These are phyloP conservation scores for Groenewaldozyma auringiensis DNA, from an alignment of 1,139 yeast species.

Conservation along the genomic window DNA sequence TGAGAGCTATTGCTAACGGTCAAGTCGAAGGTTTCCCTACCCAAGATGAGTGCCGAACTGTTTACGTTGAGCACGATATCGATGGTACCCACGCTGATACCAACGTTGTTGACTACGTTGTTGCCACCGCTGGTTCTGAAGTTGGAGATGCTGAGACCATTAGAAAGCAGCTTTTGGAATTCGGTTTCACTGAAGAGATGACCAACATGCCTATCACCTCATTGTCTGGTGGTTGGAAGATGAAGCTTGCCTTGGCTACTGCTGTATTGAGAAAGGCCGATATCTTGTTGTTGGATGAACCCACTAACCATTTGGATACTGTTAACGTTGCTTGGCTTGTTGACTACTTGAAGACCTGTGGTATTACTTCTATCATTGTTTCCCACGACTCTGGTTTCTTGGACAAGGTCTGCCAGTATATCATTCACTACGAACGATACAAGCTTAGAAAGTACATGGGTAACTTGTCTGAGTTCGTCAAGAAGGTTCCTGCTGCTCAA, in stretches of 20 bases:
- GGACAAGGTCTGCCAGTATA: slow-evolving; percentile 95
- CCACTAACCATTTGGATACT: slow-evolving; percentile 97
- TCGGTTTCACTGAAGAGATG: slow-evolving; percentile 90
- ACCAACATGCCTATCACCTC: slow-evolving; percentile 87
- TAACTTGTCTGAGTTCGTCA: slow-evolving; percentile 96
- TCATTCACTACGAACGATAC: slow-evolving; percentile 99
- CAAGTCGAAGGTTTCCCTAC: slow-evolving; percentile 99
- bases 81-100: slow-evolving; percentile 97
- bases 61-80: slow-evolving; percentile 98
- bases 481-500: slow-evolving; percentile 98
- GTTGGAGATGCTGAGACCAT: slow-evolving; percentile 64
- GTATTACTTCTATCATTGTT: slow-evolving; percentile 89
- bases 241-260: slow-evolving; percentile 96
- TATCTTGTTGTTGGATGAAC: slow-evolving; percentile 89
- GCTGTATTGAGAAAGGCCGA: slow-evolving; percentile 98
- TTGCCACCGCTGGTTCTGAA: slow-evolving; percentile 50
- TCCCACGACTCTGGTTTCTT: slow-evolving; percentile 98
- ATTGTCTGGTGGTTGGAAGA: slow-evolving; percentile 99
- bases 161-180: slow-evolving; percentile 66
- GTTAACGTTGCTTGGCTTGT: slow-evolving; percentile 89
- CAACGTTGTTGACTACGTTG: slow-evolving; percentile 83
- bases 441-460: slow-evolving; percentile 99
- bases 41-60: slow-evolving; percentile 97
- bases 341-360: slow-evolving; percentile 69
- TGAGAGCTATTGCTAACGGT: slow-evolving; percentile 99